Conservation (phyloP, 768 basidiomycete genomes). For the Clathrus columnatus region DNA sequence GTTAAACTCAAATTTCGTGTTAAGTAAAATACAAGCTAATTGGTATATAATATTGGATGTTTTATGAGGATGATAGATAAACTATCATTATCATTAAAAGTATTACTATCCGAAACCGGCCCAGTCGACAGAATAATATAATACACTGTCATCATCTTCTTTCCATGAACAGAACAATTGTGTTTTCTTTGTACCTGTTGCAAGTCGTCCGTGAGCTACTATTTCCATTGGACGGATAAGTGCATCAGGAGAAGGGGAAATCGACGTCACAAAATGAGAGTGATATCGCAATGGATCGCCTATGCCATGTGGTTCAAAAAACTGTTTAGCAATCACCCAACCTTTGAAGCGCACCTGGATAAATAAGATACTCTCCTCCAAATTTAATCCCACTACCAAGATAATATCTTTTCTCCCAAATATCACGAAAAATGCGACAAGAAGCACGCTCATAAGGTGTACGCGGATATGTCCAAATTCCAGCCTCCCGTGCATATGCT, state of each 20-base stretch:
- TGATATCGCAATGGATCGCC: conserved; percentile 95
- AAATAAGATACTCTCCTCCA: conserved; percentile 92
- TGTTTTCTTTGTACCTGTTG: conserved; percentile 95
- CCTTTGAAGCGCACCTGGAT: conserved; percentile 59
- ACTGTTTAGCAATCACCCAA: too few relatives aligned
- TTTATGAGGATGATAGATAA: background rate
- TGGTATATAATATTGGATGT: too few relatives aligned
- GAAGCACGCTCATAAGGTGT: conserved; percentile 59
- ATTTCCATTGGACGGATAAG: conserved; percentile 82
- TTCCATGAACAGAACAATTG: conserved; percentile 90
- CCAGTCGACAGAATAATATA: conserved; percentile 83
- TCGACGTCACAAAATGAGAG: conserved; percentile 87
- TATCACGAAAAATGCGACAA: conserved; percentile 68
- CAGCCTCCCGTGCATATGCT: conserved; percentile 50
- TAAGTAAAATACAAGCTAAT: background rate
- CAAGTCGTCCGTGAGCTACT: conserved; percentile 89
- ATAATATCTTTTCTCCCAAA: conserved; percentile 80
- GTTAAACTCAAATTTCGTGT: background rate
- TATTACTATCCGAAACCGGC: conserved; percentile 67
- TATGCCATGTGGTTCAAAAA: conserved; percentile 21
- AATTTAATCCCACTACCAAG: conserved; percentile 90
- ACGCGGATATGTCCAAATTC: conserved; percentile 70
- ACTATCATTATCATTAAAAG: conserved; percentile 16
- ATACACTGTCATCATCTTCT: conserved; percentile 52
- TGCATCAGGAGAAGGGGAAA: conserved; percentile 53